Conservation (phyloP, 345 rosid species). For the Syzygium aromaticum region DNA sequence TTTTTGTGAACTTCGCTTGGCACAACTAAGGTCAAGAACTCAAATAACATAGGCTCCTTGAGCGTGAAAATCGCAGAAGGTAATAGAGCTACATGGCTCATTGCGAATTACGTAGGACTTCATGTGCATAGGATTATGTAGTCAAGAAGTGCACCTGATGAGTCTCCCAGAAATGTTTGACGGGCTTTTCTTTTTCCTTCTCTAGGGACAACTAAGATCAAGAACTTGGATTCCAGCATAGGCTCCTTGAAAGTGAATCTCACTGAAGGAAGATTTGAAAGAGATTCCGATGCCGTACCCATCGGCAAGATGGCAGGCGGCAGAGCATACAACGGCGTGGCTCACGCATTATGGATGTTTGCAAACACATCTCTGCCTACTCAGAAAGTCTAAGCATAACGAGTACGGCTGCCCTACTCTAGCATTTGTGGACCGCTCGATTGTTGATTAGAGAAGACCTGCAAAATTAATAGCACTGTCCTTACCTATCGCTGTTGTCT, state of each 20-base stretch:
- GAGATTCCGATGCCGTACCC: constrained; percentile 33
- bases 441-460: not conserved
- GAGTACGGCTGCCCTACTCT: not conserved
- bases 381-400: not conserved
- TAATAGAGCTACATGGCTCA: constrained; percentile 19
- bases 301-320: constrained; percentile 33
- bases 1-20: constrained; percentile 2
- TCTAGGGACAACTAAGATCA: constrained; percentile 24
- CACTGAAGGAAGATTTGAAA: constrained; percentile 12
- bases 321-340: constrained; percentile 10
- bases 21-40: constrained; percentile 20
- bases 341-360: constrained; percentile 14
- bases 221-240: constrained; percentile 14
- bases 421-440: not conserved
- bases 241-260: constrained; percentile 17
- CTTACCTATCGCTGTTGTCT: not conserved
- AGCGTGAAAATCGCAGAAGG: constrained; percentile 11
- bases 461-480: not conserved
- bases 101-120: constrained; percentile 12
- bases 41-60: constrained; percentile 14
- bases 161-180: not conserved
- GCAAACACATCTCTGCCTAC: constrained; percentile 26
- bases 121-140: not conserved
- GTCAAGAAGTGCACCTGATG: not conserved
- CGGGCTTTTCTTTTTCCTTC: not conserved